phyloP scores from a whole-genome alignment of 192 early-diverging fungal genomes.

The Coemansia asiatica region DNA sequence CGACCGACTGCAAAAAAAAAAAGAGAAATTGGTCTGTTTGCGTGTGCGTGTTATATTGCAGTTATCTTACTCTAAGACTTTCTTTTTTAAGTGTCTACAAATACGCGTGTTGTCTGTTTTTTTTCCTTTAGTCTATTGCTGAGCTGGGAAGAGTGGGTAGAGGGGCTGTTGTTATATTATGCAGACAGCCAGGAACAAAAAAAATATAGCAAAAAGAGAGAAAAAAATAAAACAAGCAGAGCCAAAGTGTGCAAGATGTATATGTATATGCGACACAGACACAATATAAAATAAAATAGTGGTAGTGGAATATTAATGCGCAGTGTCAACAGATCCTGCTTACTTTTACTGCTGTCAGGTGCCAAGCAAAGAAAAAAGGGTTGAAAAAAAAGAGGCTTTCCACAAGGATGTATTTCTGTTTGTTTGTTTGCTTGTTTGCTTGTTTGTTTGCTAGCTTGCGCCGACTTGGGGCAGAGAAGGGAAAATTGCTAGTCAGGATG shows the following conservation, averaged over 20 bases:
- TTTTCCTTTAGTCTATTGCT: too few relatives aligned
- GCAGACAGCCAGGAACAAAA: neutral
- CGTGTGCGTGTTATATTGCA: too few relatives aligned
- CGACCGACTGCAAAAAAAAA: neutral
- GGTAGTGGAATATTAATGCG: neutral
- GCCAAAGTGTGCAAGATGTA: neutral
- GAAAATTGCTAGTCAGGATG: too few relatives aligned
- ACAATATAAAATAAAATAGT: neutral
- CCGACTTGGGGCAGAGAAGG: neutral
- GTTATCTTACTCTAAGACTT: too few relatives aligned
- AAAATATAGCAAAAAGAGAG: neutral
- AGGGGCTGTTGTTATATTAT: too few relatives aligned
- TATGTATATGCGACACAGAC: neutral
- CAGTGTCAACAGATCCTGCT: neutral
- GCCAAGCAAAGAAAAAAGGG: neutral
- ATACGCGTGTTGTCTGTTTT: neutral
- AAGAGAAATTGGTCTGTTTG: too few relatives aligned
- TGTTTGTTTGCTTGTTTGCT: neutral
- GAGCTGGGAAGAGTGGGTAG: too few relatives aligned
- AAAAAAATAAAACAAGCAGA: neutral
- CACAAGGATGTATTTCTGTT: neutral
- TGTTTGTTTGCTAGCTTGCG: neutral
- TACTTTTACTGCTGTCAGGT: neutral
- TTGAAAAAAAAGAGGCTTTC: neutral
- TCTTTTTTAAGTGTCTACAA: neutral